Conservation (phyloP, 2,329 filamentous ascomycete genomes). For the Elsinoe arachidis region DNA sequence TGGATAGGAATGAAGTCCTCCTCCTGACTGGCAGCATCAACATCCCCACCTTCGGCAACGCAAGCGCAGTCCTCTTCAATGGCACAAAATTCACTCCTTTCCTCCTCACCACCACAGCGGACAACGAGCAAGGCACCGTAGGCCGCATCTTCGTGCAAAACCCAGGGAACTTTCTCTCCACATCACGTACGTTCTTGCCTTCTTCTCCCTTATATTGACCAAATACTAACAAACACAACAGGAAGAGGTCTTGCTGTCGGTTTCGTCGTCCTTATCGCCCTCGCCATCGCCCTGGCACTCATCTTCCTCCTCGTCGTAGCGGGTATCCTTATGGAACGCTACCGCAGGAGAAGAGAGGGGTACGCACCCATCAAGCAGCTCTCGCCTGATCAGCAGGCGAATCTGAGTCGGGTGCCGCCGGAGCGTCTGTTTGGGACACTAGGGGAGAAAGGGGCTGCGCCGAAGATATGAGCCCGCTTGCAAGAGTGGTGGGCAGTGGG, state of each 20-base stretch:
- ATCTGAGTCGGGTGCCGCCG: slow-evolving; percentile 44
- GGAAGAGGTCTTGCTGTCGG: slow-evolving; percentile 52
- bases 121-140: slow-evolving; percentile 61
- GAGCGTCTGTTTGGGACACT: slow-evolving; percentile 30
- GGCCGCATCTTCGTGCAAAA: slow-evolving; percentile 77
- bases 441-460: slow-evolving; percentile 14
- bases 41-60: slow-evolving; percentile 66
- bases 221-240: neutral
- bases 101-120: slow-evolving; percentile 60
- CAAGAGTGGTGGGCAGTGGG: neutral
- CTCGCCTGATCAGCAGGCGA: slow-evolving; percentile 34
- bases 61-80: slow-evolving; percentile 81
- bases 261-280: slow-evolving; percentile 70
- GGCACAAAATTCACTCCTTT: slow-evolving; percentile 72
- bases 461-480: slow-evolving; percentile 14
- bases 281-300: slow-evolving; percentile 67
- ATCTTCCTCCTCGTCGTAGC: slow-evolving; percentile 69
- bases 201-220: neutral
- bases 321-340: slow-evolving; percentile 66
- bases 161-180: slow-evolving; percentile 60
- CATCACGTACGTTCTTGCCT: slow-evolving; percentile 45
- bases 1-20: slow-evolving; percentile 61
- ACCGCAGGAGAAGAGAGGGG: slow-evolving; percentile 68
- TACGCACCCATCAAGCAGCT: slow-evolving; percentile 66
- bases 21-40: slow-evolving; percentile 78